These are phyloP conservation scores for Coemansia sp. DNA, from an alignment of 192 early-diverging fungal genomes.

Conservation along the genomic window DNA sequence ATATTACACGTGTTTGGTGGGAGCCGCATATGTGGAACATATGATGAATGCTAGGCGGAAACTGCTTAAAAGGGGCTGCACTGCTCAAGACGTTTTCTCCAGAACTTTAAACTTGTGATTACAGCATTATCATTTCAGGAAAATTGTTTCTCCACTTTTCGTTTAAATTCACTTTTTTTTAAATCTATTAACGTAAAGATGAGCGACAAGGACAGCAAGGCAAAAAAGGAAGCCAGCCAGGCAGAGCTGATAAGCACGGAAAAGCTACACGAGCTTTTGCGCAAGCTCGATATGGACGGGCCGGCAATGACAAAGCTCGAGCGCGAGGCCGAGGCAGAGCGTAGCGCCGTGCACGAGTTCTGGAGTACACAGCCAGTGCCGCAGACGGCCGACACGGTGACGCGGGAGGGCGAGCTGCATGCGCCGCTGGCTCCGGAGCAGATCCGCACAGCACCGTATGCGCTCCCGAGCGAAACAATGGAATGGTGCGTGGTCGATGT, in stretches of 20 bases:
- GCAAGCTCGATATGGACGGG: slow-evolving; percentile 23
- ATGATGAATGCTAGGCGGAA: too few species aligned
- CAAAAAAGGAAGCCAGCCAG: slow-evolving; percentile 2
- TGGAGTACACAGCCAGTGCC: slow-evolving; percentile 98
- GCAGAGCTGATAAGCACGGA: slow-evolving; percentile 15
- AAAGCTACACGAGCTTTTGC: slow-evolving; percentile 39
- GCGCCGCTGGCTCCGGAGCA: slow-evolving; percentile 68
- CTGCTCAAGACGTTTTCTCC: too few species aligned
- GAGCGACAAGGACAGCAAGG: not conserved
- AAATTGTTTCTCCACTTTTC: not conserved
- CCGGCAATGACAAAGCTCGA: slow-evolving; percentile 23
- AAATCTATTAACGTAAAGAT: not conserved
- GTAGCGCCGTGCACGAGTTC: slow-evolving; percentile 69
- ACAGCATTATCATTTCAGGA: too few species aligned
- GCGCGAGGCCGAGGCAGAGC: slow-evolving; percentile 43
- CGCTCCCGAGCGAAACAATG: slow-evolving; percentile 79
- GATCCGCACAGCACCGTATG: slow-evolving; percentile 77
- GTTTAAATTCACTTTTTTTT: not conserved
- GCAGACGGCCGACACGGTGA: slow-evolving; percentile 70
- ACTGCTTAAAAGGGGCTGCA: too few species aligned
- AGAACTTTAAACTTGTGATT: too few species aligned
- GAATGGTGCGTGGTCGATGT: slow-evolving; percentile 87
- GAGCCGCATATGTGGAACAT: too few species aligned
- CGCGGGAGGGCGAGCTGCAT: slow-evolving; percentile 80
- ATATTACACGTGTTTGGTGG: too few species aligned